Conservation (phyloP, 148 eudicot genomes). For the Rheum nobile region DNA sequence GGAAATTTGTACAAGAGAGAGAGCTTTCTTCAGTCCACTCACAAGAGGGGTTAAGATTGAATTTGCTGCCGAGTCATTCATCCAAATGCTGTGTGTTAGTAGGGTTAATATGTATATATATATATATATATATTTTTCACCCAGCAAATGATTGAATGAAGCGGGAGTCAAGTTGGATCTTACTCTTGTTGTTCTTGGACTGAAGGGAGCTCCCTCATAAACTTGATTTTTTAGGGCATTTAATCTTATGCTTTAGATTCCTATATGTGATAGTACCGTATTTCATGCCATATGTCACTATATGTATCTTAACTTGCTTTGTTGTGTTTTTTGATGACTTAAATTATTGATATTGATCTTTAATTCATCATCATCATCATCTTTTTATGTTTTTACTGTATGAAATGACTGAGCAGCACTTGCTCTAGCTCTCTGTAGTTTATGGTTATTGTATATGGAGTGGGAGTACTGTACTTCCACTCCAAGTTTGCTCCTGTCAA, state of each 20-base stretch:
- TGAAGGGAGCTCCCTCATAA: slow-evolving; percentile 80
- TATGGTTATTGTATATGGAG: background rate
- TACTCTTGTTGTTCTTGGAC: slow-evolving; percentile 60
- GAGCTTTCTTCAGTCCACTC: slow-evolving; percentile 11
- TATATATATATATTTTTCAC: background rate
- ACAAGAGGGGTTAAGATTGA: background rate
- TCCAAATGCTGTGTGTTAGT: slow-evolving; percentile 10
- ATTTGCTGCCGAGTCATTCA: slow-evolving; percentile 13
- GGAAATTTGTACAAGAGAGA: background rate
- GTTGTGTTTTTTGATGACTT: too few relatives aligned
- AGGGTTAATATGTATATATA: too few relatives aligned
- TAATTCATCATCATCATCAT: too few relatives aligned
- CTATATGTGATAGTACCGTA: too few relatives aligned
- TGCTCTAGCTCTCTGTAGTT: background rate
- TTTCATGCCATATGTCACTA: too few relatives aligned
- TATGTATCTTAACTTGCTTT: too few relatives aligned
- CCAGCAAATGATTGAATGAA: slow-evolving; percentile 45
- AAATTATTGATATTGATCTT: too few relatives aligned
- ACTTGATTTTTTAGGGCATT: background rate
- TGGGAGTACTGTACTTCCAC: background rate
- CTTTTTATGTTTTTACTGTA: too few relatives aligned
- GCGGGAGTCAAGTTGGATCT: slow-evolving; percentile 59
- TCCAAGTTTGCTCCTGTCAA: background rate
- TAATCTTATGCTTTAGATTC: background rate
- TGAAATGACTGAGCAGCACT: background rate